phyloP scores from a whole-genome alignment of 2,329 filamentous ascomycete genomes.

The Coniochaeta sp. region DNA sequence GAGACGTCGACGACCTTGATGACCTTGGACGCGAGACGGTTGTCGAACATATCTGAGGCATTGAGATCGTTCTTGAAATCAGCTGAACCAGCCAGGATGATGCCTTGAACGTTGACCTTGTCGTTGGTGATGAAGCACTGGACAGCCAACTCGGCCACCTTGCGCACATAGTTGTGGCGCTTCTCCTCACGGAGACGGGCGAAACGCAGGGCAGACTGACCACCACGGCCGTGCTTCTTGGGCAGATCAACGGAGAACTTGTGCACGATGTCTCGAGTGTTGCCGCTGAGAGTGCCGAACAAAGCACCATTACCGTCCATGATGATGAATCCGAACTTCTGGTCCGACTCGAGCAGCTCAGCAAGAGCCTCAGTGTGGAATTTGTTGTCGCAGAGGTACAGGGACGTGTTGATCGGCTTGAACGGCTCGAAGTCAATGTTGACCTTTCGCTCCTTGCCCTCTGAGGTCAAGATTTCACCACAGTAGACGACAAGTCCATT shows the following conservation, averaged over 20 bases:
- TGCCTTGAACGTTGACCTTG: constrained; percentile 94
- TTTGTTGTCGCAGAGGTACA: constrained; percentile 99
- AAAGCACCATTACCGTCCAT: constrained; percentile 99
- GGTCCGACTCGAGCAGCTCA: constrained; percentile 95
- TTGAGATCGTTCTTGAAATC: constrained; percentile 99
- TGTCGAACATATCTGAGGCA: constrained; percentile 94
- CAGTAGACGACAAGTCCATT: constrained; percentile 98
- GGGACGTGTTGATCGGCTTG: constrained; percentile 99
- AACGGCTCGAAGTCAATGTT: constrained; percentile 99
- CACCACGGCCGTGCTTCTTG: constrained; percentile 99
- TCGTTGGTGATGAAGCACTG: constrained; percentile 99
- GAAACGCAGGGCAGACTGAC: constrained; percentile 98
- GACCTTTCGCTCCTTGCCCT: constrained; percentile 99
- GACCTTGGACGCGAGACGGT: constrained; percentile 85
- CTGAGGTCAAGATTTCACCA: constrained; percentile 98
- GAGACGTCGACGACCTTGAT: constrained; percentile 99
- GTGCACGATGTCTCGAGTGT: constrained; percentile 93
- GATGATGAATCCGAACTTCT: constrained; percentile 99
- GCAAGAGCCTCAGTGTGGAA: constrained; percentile 97
- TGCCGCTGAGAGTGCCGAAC: constrained; percentile 93
- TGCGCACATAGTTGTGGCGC: constrained; percentile 99
- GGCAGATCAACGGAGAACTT: constrained; percentile 98
- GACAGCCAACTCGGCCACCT: constrained; percentile 94
- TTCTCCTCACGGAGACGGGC: constrained; percentile 99
- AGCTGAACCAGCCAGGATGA: constrained; percentile 93